Conservation (phyloP, 441 rosid genomes). For the Aleurites moluccanus region DNA sequence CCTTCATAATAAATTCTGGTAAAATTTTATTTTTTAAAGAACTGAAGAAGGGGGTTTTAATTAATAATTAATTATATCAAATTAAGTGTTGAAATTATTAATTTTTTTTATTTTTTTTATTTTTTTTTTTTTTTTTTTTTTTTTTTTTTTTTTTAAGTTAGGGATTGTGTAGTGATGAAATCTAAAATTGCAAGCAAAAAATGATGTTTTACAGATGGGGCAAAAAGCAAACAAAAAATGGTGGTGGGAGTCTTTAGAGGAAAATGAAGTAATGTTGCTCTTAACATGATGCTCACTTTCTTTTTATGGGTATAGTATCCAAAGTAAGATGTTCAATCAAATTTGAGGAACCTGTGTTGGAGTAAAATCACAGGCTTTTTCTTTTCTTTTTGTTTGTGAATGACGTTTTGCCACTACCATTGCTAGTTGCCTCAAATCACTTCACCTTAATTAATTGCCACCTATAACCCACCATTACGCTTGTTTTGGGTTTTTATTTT, state of each 20-base stretch:
- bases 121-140: too few relatives aligned
- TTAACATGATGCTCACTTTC: constrained; percentile 24
- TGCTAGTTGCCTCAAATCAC: constrained; percentile 1
- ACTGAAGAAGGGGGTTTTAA: too few relatives aligned
- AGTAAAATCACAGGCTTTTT: neutral
- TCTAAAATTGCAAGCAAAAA: too few relatives aligned
- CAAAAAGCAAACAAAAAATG: constrained; percentile 22
- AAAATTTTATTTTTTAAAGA: too few relatives aligned
- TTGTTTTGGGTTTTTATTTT: too few relatives aligned
- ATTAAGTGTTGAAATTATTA: too few relatives aligned
- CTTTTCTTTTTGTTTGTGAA: neutral
- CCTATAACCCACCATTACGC: neutral
- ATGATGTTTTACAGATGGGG: constrained; percentile 18
- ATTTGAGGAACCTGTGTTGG: constrained; percentile 1
- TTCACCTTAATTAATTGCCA: constrained; percentile 4
- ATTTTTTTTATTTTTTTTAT: too few relatives aligned
- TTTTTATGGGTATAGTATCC: constrained; percentile 13
- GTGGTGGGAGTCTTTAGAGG: constrained; percentile 29
- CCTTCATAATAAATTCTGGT: too few relatives aligned
- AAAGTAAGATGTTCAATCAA: constrained; percentile 10
- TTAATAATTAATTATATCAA: too few relatives aligned
- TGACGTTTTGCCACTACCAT: constrained; percentile 5
- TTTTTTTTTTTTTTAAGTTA: too few relatives aligned
- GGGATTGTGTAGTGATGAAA: too few relatives aligned
- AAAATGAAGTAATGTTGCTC: constrained; percentile 21